Evolutionary conservation across 805 yeast genomes (phyloP).

Genomic region (Schwanniomyces occidentalis): DNA sequence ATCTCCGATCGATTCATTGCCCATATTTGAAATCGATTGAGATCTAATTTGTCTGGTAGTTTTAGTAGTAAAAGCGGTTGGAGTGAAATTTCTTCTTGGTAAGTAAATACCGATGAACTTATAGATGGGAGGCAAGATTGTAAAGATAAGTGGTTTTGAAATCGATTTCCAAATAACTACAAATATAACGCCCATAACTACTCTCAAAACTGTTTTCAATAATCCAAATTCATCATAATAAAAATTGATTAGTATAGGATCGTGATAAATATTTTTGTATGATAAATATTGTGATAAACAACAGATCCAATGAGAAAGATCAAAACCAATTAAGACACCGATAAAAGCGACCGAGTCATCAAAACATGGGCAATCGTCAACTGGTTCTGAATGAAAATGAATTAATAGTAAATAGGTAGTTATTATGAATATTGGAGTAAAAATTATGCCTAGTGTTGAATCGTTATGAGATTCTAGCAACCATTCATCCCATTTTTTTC

Average conservation of each 20-base stretch:
- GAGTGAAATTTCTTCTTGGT: slow-evolving; percentile 37
- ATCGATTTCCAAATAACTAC: slow-evolving; percentile 74
- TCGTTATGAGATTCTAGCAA: slow-evolving; percentile 30
- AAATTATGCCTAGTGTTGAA: slow-evolving; percentile 17
- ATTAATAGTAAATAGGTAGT: slow-evolving; percentile 51
- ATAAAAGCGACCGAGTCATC: slow-evolving; percentile 93
- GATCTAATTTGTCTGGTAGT: slow-evolving; percentile 36
- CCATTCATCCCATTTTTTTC: slow-evolving; percentile 47
- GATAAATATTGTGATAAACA: slow-evolving; percentile 29
- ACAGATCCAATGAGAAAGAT: slow-evolving; percentile 57
- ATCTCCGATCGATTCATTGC: slow-evolving; percentile 24
- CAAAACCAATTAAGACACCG: slow-evolving; percentile 82
- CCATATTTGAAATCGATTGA: slow-evolving; percentile 40
- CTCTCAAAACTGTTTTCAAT: slow-evolving; percentile 43
- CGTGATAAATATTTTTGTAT: slow-evolving; percentile 14
- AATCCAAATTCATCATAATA: slow-evolving; percentile 44
- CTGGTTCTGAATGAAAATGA: slow-evolving; percentile 76
- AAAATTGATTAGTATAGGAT: slow-evolving; percentile 44
- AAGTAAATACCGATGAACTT: slow-evolving; percentile 37
- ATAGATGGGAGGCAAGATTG: slow-evolving; percentile 61
- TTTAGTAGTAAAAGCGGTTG: slow-evolving; percentile 37
- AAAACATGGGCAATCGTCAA: slow-evolving; percentile 94
- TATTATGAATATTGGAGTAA: slow-evolving; percentile 37
- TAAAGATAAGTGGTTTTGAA: slow-evolving; percentile 66
- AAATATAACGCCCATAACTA: slow-evolving; percentile 58